A percentile compares a stretch with the other conserved stretches of the same genome.
Conservation (phyloP, 192 early-diverging fungal species). For the Geranomyces variabilis region DNA sequence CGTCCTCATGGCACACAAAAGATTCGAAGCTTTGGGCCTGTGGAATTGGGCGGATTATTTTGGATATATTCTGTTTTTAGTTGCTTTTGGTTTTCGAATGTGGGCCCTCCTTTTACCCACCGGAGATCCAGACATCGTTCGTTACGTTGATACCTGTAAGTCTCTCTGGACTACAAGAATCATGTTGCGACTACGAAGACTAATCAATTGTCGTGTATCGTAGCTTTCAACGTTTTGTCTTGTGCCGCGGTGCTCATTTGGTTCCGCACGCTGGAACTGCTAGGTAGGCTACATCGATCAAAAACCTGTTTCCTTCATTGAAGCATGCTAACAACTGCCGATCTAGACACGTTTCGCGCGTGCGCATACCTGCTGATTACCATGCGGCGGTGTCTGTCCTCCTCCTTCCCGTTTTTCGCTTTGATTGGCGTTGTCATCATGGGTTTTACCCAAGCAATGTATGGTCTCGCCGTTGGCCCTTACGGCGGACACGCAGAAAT, state of each 20-base stretch:
- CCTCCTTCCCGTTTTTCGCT: conserved; percentile 24
- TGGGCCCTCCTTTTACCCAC: not conserved
- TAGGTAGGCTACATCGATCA: not conserved
- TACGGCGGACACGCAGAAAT: not conserved
- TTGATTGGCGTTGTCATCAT: conserved; percentile 31
- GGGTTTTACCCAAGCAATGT: conserved; percentile 26
- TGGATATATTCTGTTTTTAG: conserved; percentile 19
- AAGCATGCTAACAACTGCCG: too few species aligned
- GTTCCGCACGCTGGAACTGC: conserved; percentile 32
- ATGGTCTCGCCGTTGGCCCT: conserved; percentile 4
- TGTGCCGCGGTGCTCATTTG: conserved; percentile 25
- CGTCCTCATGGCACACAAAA: not conserved
- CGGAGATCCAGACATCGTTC: not conserved
- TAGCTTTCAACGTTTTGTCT: conserved; percentile 24
- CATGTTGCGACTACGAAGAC: too few species aligned
- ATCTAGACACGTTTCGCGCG: conserved; percentile 29
- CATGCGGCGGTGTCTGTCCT: conserved; percentile 21
- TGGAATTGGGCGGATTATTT: conserved; percentile 23
- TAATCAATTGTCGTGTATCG: too few species aligned
- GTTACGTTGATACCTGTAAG: not conserved
- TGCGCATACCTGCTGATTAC: conserved; percentile 31
- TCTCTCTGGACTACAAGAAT: too few species aligned
- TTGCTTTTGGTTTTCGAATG: conserved; percentile 13
- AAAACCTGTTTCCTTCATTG: not conserved
- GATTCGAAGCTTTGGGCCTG: not conserved